A percentile compares a stretch with the other conserved stretches of the same genome.
phyloP scores from a whole-genome alignment of 140 eudicot species.

The Bidens hawaiensis region DNA sequence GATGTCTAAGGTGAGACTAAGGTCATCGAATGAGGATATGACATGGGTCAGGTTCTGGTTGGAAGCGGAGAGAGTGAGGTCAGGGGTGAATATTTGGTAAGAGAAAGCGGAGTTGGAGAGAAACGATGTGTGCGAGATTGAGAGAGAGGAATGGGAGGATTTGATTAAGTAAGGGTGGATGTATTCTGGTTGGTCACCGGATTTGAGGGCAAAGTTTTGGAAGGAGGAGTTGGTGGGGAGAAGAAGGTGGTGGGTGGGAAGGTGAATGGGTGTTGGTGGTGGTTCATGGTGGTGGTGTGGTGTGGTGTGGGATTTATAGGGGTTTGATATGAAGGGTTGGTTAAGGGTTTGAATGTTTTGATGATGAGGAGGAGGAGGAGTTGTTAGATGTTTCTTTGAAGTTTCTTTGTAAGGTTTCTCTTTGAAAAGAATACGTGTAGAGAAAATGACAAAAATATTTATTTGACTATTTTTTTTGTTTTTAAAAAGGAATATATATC shows the following conservation, averaged over 20 bases:
- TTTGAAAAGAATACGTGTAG: no score
- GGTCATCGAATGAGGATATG: slow-evolving; percentile 55
- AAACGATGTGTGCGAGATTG: slow-evolving; percentile 67
- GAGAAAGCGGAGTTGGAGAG: slow-evolving; percentile 50
- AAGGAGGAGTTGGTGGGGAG: slow-evolving; percentile 92
- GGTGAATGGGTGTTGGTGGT: slow-evolving; percentile 37
- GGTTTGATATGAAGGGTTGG: slow-evolving; percentile 18
- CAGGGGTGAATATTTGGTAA: slow-evolving; percentile 56
- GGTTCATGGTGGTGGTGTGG: slow-evolving; percentile 39
- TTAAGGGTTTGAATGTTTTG: slow-evolving; percentile 23
- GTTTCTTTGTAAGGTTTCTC: no score
- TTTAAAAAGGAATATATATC: no score
- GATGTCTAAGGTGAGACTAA: slow-evolving; percentile 64
- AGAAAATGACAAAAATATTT: no score
- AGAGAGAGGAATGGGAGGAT: slow-evolving; percentile 55
- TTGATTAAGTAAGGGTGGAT: slow-evolving; percentile 75
- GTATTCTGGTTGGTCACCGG: slow-evolving; percentile 89
- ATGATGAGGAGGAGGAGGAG: slow-evolving; percentile 5
- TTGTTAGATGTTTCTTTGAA: background rate
- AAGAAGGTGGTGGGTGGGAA: slow-evolving; percentile 81
- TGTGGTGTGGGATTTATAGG: slow-evolving; percentile 24
- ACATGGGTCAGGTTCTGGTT: slow-evolving; percentile 46
- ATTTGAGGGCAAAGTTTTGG: slow-evolving; percentile 72
- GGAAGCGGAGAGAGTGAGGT: slow-evolving; percentile 56
- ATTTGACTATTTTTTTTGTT: no score